These are phyloP conservation scores for Cyclocybe cylindracea DNA, from an alignment of 768 basidiomycete genomes.

Conservation along the genomic window DNA sequence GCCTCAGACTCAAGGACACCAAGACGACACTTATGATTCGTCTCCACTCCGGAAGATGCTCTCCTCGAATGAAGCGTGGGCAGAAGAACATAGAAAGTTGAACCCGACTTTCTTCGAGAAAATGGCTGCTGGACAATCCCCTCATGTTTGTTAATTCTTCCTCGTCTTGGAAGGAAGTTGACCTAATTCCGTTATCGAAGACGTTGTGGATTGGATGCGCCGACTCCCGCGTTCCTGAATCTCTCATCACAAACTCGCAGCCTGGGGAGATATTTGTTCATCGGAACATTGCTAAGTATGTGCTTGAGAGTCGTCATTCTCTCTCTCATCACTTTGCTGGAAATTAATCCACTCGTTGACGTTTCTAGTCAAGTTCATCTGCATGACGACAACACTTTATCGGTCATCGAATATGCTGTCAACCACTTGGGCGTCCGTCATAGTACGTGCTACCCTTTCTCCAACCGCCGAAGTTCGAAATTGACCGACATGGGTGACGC, in stretches of 20 bases:
- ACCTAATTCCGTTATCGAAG: slow-evolving; percentile 27
- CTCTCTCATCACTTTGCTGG: too few relatives aligned
- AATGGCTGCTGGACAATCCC: too few relatives aligned
- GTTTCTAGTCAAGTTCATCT: slow-evolving; percentile 61
- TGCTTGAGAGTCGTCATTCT: slow-evolving; percentile 3
- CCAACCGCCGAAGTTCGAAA: background rate
- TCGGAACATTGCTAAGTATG: slow-evolving; percentile 84
- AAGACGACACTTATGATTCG: too few relatives aligned
- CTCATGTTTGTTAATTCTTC: too few relatives aligned
- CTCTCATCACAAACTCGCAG: slow-evolving; percentile 56
- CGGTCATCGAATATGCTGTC: slow-evolving; percentile 74
- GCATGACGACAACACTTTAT: slow-evolving; percentile 64
- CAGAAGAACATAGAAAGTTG: too few relatives aligned
- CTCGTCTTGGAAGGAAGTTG: too few relatives aligned
- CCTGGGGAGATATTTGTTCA: slow-evolving; percentile 83
- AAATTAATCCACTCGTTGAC: background rate
- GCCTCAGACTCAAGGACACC: too few relatives aligned
- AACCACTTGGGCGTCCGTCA: slow-evolving; percentile 66
- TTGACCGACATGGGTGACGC: slow-evolving; percentile 22
- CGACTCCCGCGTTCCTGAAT: slow-evolving; percentile 82
- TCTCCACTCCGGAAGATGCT: too few relatives aligned
- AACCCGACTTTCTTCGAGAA: too few relatives aligned
- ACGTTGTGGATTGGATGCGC: slow-evolving; percentile 77
- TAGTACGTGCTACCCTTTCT: slow-evolving; percentile 44
- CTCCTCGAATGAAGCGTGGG: too few relatives aligned